These are phyloP conservation scores for Dendrocalamus latiflorus DNA, from an alignment of 202 grass and related monocot species.

Conservation along the genomic window DNA sequence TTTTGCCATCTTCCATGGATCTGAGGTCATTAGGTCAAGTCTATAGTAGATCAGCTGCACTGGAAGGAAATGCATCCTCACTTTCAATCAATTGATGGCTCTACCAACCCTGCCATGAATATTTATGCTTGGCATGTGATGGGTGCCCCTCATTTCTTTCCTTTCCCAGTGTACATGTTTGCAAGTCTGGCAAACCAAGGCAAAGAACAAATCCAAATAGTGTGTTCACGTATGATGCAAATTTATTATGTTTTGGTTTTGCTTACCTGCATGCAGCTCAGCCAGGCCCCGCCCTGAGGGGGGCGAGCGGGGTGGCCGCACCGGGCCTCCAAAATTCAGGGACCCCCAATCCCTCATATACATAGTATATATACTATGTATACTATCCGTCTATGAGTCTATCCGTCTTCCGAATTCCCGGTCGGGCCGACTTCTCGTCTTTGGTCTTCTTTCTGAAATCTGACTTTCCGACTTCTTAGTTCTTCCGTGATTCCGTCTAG, in stretches of 20 bases:
- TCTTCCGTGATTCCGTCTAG: no score
- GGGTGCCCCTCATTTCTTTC: neutral
- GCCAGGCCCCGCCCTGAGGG: no score
- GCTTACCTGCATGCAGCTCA: no score
- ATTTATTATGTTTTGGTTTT: neutral
- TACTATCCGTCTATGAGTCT: no score
- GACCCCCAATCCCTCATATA: no score
- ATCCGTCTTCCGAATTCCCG: no score
- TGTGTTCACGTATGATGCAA: neutral
- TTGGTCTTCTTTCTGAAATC: no score
- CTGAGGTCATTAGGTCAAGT: neutral
- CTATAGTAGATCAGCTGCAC: neutral
- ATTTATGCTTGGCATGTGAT: slow-evolving; percentile 26
- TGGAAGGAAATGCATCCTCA: neutral
- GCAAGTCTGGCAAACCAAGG: neutral
- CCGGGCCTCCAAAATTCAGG: no score
- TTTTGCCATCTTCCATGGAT: neutral
- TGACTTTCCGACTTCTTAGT: no score
- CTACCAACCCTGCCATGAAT: neutral
- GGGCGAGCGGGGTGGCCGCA: no score
- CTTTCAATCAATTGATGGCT: neutral
- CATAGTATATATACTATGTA: no score
- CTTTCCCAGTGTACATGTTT: neutral
- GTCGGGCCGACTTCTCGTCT: no score
- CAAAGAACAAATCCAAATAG: neutral